Base-by-base conservation (phyloP, 257 asterid species). In the Voacanga thouarsii region DNA sequence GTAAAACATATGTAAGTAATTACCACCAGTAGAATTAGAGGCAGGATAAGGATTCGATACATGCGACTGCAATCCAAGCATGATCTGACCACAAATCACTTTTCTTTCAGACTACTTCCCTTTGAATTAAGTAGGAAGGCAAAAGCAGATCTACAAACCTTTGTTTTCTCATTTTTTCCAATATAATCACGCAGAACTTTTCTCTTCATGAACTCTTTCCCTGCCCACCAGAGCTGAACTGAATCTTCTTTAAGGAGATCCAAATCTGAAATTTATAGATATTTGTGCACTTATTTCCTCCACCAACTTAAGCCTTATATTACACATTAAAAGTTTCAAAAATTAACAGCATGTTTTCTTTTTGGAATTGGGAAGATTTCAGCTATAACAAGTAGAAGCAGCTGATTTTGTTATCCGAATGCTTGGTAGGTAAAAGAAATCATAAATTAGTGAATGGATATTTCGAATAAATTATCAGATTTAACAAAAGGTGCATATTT, bases 101-200 rank as follows among this genome's bases (percentile, higher is more conserved):
- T n/a, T 72, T 69, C 53, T 50, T n/a, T 71, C 33, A 50, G 59
- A 78, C 19, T 50, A 19, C 21, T 65, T 24, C 66, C 28, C 49
- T 3, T 30, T 56, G 24, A 56, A 44, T 65, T 71, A 49, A 39
- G 45, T 30, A 55, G 7, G 18, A 16, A 30, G n/a, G 50, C 15
- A 41, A 72, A 15, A 39, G 26, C 23, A 26, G 1, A 28, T 37
- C 37, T 26, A 21, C 37, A 44, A 75, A 84, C 87, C 87, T 81
- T 84, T 18, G 85, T 81, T 67, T 84, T 81, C 75, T 84, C 87
- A 81, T 84, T 84, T 72, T 76, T 84, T 19, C 87, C 83, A 51
- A 81, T 78, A 79, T 78, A 81, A 72, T 84, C 85, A 41, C 75
- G 26, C 64, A 78, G 56, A 11, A 19, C 33, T 79, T 75, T 81